Base-by-base conservation (phyloP, 2,329 filamentous ascomycete species). In the Knufia fluminis region DNA sequence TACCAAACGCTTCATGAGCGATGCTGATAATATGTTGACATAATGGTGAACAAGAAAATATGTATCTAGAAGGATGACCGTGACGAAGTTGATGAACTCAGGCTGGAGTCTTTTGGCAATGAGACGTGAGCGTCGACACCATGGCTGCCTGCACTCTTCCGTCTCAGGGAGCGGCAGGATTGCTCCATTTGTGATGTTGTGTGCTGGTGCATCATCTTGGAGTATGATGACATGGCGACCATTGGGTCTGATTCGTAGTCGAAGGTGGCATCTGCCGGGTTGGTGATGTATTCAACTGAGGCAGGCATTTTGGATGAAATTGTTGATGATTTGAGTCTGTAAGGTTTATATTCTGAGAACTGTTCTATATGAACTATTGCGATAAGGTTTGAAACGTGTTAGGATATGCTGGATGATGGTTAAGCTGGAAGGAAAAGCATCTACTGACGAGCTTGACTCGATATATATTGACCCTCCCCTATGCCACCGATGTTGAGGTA, bases 101-200 rank as follows among this genome's bases (percentile, higher is more conserved):
- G 49, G n/a, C 52, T 53, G 31, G 46, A 49, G 19, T 53, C 39
- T 16, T 54, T 49, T 3, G 52, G 53, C 1, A 57, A 10, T 3
- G 39, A 35, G 16, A 52, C 51, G 19, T 58, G 52, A 16, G 54
- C 46, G 35, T 55, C 46, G 20, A 58, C 54, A 24, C 38, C 51
- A 12, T 35, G 9, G 20, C 20, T 19, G 14, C 36, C 39, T 38
- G 51, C 19, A 46, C 54, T 57, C n/a, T 19, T 64, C 39, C 67
- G 63, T 26, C 64, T 61, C 1, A 74, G 70, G 9, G 71, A 70
- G 3, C 71, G 69, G 10, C 71, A 68, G n/a, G 72, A 71, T 6
- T 70, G 70, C 53, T 83, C 78, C 77, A 84, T 81, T 62, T 82
- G 80, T 49, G 73, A 70, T 69, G 79, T 80, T 53, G 80, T 83